phyloP scores from a whole-genome alignment of 1,284 basidiomycete species.

The Fomes fomentarius region DNA sequence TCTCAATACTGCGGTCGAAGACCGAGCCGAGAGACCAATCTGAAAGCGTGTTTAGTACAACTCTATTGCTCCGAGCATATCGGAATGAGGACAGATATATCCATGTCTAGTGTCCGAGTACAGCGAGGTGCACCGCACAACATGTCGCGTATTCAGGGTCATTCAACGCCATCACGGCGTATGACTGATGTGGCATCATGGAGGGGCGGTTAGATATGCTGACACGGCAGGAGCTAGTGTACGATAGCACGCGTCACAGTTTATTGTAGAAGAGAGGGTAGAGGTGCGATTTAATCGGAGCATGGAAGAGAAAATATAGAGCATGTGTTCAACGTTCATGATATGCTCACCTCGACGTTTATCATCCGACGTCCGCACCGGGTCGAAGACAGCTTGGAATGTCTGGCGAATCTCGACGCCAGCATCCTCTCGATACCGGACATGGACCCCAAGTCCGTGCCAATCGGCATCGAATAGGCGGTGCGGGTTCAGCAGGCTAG shows the following conservation, averaged over 20 bases:
- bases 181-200: no score
- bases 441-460: constrained; percentile 86
- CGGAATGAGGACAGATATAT: constrained; percentile 1
- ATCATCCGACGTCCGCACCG: constrained; percentile 58
- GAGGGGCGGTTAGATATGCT: not conserved
- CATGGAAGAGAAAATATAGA: no score
- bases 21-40: constrained; percentile 82
- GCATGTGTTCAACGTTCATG: no score
- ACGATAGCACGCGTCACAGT: no score
- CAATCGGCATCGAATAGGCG: constrained; percentile 86
- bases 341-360: constrained; percentile 65
- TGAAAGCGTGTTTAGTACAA: constrained; percentile 10
- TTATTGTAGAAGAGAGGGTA: not conserved
- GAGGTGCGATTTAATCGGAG: no score
- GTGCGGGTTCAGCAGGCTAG: constrained; percentile 84
- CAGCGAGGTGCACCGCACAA: no score
- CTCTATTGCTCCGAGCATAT: constrained; percentile 6
- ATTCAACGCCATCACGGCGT: not conserved
- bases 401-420: constrained; percentile 72
- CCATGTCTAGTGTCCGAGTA: not conserved
- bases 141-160: not conserved
- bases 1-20: constrained; percentile 70
- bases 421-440: constrained; percentile 53
- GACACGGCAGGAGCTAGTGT: no score
- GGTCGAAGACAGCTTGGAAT: constrained; percentile 85